phyloP scores from a whole-genome alignment of 176 grass and related monocot genomes.

The Aechmea fasciata region DNA sequence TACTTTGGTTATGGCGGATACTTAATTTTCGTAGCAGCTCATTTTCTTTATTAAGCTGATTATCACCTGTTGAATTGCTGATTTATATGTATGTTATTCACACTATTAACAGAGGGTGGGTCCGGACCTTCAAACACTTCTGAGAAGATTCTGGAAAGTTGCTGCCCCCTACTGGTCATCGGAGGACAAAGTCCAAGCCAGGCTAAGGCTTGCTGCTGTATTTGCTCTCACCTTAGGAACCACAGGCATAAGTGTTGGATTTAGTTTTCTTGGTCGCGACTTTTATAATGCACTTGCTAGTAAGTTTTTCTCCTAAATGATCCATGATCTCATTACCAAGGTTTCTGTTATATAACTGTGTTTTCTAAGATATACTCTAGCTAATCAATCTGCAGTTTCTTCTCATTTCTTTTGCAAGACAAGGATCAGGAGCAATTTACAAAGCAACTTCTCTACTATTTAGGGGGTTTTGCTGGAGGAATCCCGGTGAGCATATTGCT shows the following conservation, averaged over 20 bases:
- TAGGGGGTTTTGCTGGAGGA: slow-evolving; percentile 83
- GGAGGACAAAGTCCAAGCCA: slow-evolving; percentile 83
- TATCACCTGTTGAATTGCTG: not conserved
- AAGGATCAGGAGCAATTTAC: slow-evolving; percentile 95
- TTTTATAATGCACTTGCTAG: slow-evolving; percentile 95
- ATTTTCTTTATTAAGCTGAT: not conserved
- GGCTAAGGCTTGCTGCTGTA: slow-evolving; percentile 69
- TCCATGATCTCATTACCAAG: slow-evolving; percentile 9
- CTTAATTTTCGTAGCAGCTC: not conserved
- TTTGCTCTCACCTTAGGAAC: slow-evolving; percentile 81
- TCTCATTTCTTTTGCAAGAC: slow-evolving; percentile 55
- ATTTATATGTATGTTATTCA: slow-evolving; percentile 3
- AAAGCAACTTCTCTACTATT: slow-evolving; percentile 78
- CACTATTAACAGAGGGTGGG: slow-evolving; percentile 32
- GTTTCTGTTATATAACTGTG: not conserved
- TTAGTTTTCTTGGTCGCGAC: slow-evolving; percentile 86
- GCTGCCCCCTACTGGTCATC: slow-evolving; percentile 89
- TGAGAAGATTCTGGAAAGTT: slow-evolving; percentile 90
- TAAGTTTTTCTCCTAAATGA: slow-evolving; percentile 18
- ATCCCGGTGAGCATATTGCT: slow-evolving; percentile 99
- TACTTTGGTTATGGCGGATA: not conserved
- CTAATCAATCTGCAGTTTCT: slow-evolving; percentile 24
- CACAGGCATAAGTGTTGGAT: slow-evolving; percentile 89
- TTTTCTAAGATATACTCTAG: not conserved
- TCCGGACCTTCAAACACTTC: slow-evolving; percentile 51